Percentiles rank a stretch among this genome's conserved stretches.
phyloP scores from a whole-genome alignment of 176 grass and related monocot genomes.

The Oryza australiensis region DNA sequence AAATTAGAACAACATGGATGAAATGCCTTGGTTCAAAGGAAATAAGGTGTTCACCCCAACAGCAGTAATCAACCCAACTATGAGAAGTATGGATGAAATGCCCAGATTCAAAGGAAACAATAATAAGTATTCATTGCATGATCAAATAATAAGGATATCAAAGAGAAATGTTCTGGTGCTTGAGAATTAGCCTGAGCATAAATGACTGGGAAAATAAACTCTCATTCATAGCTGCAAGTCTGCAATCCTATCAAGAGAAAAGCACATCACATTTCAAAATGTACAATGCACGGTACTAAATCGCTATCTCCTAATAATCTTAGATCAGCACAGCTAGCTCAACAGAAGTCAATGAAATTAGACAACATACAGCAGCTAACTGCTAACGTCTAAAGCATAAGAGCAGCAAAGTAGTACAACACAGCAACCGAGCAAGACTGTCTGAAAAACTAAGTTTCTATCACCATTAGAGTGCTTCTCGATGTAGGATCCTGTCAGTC shows the following conservation, averaged over 20 bases:
- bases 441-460: constrained; percentile 13
- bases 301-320: neutral
- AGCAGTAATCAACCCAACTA: neutral
- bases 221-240: constrained; percentile 23
- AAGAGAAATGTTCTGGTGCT: constrained; percentile 1
- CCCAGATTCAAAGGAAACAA: neutral
- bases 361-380: constrained; percentile 34
- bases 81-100: neutral
- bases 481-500: neutral
- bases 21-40: neutral
- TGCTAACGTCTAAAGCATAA: constrained; percentile 38
- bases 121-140: neutral
- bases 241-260: constrained; percentile 21
- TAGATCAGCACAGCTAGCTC: constrained; percentile 8
- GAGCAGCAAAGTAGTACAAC: constrained; percentile 1
- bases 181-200: neutral
- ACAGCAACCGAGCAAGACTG: constrained; percentile 9
- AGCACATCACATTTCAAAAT: constrained; percentile 6
- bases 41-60: neutral
- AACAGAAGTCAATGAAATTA: constrained; percentile 10
- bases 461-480: constrained; percentile 9
- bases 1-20: neutral
- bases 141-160: neutral
- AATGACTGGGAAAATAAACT: neutral
- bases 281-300: constrained; percentile 12